These are phyloP conservation scores for Adansonia rubrostipa DNA, from an alignment of 441 rosid genomes.

Conservation along the genomic window DNA sequence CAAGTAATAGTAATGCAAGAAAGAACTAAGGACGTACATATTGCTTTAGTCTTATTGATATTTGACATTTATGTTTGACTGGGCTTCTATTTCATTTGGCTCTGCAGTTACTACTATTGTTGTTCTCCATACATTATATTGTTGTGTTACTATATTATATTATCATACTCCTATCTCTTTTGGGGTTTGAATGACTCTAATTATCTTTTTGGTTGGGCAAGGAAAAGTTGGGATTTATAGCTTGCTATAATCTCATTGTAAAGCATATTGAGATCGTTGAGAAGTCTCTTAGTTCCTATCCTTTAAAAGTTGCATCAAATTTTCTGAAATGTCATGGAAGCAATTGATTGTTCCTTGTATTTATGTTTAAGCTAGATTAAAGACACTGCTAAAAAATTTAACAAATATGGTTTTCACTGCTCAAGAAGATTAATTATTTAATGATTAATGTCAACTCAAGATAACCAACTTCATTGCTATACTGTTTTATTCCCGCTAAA, in stretches of 20 bases:
- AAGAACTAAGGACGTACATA: constrained; percentile 11
- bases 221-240: background rate
- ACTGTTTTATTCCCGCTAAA: background rate
- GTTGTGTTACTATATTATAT: background rate
- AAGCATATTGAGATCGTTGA: background rate
- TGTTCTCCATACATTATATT: background rate
- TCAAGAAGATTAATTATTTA: constrained; percentile 2
- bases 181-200: background rate
- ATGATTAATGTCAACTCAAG: background rate
- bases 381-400: background rate
- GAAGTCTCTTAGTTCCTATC: background rate
- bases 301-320: background rate
- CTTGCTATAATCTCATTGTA: background rate
- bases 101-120: background rate
- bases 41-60: constrained; percentile 6
- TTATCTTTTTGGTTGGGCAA: background rate
- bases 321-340: background rate
- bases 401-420: background rate
- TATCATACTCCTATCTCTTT: background rate
- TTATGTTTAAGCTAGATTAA: constrained; percentile 3
- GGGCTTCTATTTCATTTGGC: constrained; percentile 8
- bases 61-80: background rate
- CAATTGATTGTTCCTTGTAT: background rate
- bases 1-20: constrained; percentile 26
- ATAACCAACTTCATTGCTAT: background rate